A percentile compares a stretch with the other conserved stretches of the same genome.
These are phyloP conservation scores for Claviceps spartinae DNA, from an alignment of 2,329 filamentous ascomycete species.

Conservation along the genomic window DNA sequence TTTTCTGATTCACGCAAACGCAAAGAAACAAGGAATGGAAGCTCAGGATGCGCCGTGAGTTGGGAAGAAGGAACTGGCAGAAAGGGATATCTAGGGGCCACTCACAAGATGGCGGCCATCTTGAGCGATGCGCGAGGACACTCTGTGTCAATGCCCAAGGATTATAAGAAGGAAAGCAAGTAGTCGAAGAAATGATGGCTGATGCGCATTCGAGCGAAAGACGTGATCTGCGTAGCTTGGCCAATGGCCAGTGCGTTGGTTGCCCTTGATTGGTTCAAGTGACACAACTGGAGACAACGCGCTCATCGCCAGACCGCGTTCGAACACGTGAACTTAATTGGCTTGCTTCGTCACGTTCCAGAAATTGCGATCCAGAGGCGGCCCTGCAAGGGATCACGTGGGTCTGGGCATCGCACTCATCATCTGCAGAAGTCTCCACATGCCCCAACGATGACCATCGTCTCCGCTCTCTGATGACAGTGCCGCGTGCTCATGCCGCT, in stretches of 20 bases:
- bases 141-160: neutral
- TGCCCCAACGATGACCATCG: neutral
- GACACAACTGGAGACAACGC: neutral
- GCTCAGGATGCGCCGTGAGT: neutral
- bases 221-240: neutral
- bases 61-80: too few species aligned
- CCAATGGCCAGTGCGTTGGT: neutral
- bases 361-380: too few species aligned
- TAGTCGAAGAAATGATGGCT: neutral
- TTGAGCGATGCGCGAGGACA: conserved; percentile 7
- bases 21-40: neutral
- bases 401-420: neutral
- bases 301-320: neutral
- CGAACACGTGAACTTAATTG: conserved; percentile 1
- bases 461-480: neutral
- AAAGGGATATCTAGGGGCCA: conserved; percentile 1
- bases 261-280: neutral
- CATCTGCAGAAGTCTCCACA: neutral
- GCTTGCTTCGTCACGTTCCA: conserved; percentile 1
- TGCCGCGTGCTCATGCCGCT: conserved; percentile 5
- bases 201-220: neutral
- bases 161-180: neutral
- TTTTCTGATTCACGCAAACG: neutral
- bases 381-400: neutral
- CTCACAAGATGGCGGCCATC: conserved; percentile 26